Percentiles rank a stretch among this genome's conserved stretches.
Conservation (phyloP, 2,329 filamentous ascomycete genomes). For the Sphaerulina populicola region DNA sequence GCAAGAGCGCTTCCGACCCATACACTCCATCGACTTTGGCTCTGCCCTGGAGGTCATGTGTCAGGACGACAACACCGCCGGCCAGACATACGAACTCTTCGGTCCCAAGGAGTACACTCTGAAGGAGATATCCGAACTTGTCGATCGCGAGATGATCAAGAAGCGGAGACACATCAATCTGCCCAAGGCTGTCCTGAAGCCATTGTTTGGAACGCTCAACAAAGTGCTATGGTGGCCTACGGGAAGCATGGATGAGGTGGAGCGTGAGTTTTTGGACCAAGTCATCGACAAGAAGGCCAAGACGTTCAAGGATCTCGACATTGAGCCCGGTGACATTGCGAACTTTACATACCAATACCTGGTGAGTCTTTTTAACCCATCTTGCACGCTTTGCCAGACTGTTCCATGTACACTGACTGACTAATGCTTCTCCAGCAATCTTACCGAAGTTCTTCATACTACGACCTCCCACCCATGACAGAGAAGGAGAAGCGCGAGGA, state of each 20-base stretch:
- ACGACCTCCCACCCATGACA: conserved; percentile 87
- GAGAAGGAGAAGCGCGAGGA: conserved; percentile 92
- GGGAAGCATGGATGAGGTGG: conserved; percentile 73
- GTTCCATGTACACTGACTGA: background rate
- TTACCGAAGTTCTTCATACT: conserved; percentile 80
- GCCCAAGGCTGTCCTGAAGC: conserved; percentile 71
- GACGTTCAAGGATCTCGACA: conserved; percentile 88
- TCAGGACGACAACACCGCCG: conserved; percentile 80
- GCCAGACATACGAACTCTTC: conserved; percentile 88
- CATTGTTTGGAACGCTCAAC: conserved; percentile 66
- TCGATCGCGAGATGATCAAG: conserved; percentile 89
- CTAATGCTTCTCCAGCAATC: conserved; percentile 55
- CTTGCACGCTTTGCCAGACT: too few species aligned
- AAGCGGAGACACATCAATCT: conserved; percentile 83
- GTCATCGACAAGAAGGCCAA: conserved; percentile 82
- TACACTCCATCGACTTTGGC: conserved; percentile 88
- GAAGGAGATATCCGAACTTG: conserved; percentile 73
- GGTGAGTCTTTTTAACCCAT: conserved; percentile 56
- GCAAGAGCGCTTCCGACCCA: conserved; percentile 81
- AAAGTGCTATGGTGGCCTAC: conserved; percentile 81
- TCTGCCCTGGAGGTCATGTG: conserved; percentile 82
- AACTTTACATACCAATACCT: conserved; percentile 89
- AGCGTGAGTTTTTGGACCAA: conserved; percentile 90
- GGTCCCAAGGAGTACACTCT: conserved; percentile 89
- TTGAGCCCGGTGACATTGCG: conserved; percentile 77